These are phyloP conservation scores for Furcasterigmium sp. DNA, from an alignment of 2,329 filamentous ascomycete genomes.

Conservation along the genomic window DNA sequence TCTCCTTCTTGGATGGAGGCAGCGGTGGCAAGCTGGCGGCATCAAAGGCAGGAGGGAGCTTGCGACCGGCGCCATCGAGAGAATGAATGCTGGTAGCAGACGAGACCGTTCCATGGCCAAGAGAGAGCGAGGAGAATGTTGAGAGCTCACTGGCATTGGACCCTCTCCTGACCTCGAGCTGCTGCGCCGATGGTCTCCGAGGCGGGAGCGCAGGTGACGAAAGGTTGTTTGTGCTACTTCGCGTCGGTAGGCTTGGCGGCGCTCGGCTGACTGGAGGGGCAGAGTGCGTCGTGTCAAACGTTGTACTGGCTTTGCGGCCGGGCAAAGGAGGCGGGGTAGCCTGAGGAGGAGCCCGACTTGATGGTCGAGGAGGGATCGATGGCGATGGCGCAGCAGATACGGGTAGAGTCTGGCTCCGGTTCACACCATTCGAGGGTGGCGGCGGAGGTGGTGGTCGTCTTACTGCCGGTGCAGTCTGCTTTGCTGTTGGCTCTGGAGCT, in stretches of 20 bases:
- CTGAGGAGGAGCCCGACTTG: constrained; percentile 15
- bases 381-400: constrained; percentile 20
- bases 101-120: constrained; percentile 34
- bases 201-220: constrained; percentile 46
- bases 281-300: constrained; percentile 16
- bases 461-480: too few species aligned
- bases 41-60: constrained; percentile 51
- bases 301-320: constrained; percentile 27
- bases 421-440: constrained; percentile 36
- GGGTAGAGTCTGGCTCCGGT: constrained; percentile 29
- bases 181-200: constrained; percentile 40
- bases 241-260: constrained; percentile 30
- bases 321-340: constrained; percentile 30
- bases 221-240: constrained; percentile 29
- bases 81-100: constrained; percentile 45
- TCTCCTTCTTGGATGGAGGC: constrained; percentile 49
- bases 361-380: constrained; percentile 31
- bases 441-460: constrained; percentile 39
- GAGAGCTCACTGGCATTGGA: constrained; percentile 56
- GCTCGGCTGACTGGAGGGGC: constrained; percentile 13
- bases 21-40: constrained; percentile 52
- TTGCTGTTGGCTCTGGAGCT: constrained; percentile 24
- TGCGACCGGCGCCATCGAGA: constrained; percentile 35
- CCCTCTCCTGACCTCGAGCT: constrained; percentile 38
- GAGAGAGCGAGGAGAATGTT: constrained; percentile 45